Conservation (phyloP, 148 eudicot genomes). For the Silene conica region DNA sequence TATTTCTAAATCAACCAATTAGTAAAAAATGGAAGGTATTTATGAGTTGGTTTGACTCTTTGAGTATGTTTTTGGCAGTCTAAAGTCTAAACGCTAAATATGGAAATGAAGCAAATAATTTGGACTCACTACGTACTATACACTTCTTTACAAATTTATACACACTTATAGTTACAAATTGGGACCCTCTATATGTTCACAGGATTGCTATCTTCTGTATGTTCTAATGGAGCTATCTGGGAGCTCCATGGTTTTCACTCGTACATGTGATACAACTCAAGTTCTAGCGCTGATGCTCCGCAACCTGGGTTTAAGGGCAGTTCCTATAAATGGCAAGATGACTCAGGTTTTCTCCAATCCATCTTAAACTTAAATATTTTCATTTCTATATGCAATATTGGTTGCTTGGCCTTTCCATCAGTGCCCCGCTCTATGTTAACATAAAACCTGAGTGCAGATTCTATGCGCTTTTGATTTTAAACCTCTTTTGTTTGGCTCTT, state of each 20-base stretch:
- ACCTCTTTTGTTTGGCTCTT: not conserved
- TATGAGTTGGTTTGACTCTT: too few species aligned
- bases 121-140: not conserved
- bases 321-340: conserved; percentile 88
- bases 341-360: conserved; percentile 46
- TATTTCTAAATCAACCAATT: too few species aligned
- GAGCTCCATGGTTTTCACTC: conserved; percentile 79
- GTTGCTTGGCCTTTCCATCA: not conserved
- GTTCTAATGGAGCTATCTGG: conserved; percentile 66
- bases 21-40: too few species aligned
- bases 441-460: not conserved
- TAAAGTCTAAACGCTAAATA: not conserved
- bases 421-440: not conserved
- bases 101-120: not conserved
- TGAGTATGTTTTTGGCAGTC: not conserved
- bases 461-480: conserved; percentile 1
- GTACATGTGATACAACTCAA: conserved; percentile 69
- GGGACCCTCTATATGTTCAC: not conserved
- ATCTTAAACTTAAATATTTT: not conserved
- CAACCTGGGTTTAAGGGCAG: conserved; percentile 77
- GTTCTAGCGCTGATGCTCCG: conserved; percentile 70
- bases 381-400: not conserved
- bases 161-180: not conserved
- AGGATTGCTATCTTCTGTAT: conserved; percentile 86
- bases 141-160: not conserved